Conservation (phyloP, 345 rosid genomes). For the Eucalyptus melliodora region DNA sequence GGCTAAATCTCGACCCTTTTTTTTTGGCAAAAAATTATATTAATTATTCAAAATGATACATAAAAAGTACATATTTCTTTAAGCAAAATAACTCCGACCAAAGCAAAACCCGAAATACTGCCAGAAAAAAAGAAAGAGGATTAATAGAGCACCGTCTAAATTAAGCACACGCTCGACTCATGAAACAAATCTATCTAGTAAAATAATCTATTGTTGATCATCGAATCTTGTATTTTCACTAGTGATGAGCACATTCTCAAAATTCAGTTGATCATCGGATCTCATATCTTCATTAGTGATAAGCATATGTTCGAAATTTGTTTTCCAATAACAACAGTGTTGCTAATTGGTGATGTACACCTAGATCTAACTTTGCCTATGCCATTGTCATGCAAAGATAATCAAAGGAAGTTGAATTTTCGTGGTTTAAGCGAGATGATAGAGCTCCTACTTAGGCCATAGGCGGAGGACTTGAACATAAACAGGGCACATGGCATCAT, state of each 20-base stretch:
- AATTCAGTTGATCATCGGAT: accelerated
- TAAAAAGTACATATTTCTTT: neutral
- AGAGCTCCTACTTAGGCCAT: accelerated
- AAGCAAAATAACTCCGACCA: neutral
- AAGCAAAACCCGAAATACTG: neutral
- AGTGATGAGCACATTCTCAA: accelerated
- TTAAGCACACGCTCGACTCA: neutral
- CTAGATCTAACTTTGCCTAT: accelerated
- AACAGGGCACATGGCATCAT: neutral
- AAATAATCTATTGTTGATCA: neutral
- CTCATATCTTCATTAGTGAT: accelerated
- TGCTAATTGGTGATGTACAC: accelerated
- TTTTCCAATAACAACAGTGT: accelerated
- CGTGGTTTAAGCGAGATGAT: too few species aligned
- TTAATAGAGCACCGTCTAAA: accelerated
- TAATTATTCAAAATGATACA: neutral
- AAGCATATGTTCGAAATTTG: accelerated
- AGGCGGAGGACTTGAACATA: accelerated
- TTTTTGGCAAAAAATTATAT: neutral
- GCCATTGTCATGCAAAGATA: accelerated
- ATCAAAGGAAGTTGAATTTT: accelerated
- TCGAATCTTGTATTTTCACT: accelerated
- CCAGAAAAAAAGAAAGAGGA: neutral
- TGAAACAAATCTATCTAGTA: neutral
- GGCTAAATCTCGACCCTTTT: neutral